Conservation (phyloP, 352 stramenopile genomes). For the Globisporangium spiculum region DNA sequence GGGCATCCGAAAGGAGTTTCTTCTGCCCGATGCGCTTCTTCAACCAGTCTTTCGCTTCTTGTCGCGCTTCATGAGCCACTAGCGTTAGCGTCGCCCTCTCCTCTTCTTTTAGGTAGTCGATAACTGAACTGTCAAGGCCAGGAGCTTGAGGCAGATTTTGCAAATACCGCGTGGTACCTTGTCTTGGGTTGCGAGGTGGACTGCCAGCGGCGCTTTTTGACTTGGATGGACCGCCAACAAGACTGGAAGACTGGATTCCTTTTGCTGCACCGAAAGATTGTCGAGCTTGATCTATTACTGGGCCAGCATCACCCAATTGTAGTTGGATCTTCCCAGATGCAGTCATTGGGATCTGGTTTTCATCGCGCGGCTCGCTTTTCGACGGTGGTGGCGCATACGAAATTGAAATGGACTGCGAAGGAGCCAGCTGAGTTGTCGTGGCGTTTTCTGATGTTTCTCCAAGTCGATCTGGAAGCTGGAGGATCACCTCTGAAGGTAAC, state of each 20-base stretch:
- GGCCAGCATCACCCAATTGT: neutral
- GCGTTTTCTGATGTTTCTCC: neutral
- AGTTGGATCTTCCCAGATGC: neutral
- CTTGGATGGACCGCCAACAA: neutral
- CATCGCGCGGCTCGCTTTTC: neutral
- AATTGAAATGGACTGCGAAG: conserved; percentile 5
- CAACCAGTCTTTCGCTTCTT: conserved; percentile 67
- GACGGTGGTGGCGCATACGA: neutral
- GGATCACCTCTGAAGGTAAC: neutral
- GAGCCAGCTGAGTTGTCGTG: neutral
- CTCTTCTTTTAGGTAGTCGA: conserved; percentile 53
- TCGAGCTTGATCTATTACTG: neutral
- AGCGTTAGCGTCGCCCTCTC: conserved; percentile 63
- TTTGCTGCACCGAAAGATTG: neutral
- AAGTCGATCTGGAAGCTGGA: neutral
- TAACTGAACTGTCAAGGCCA: conserved; percentile 25
- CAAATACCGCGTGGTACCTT: conserved; percentile 9
- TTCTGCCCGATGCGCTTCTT: conserved; percentile 73
- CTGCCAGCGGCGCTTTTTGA: conserved; percentile 8
- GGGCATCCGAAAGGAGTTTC: conserved; percentile 68
- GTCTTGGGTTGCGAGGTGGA: conserved; percentile 7
- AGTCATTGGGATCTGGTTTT: neutral
- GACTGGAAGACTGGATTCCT: neutral
- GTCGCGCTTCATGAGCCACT: conserved; percentile 62
- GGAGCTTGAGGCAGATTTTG: conserved; percentile 27